phyloP scores from a whole-genome alignment of 106 monocot species.

The Allium fistulosum region DNA sequence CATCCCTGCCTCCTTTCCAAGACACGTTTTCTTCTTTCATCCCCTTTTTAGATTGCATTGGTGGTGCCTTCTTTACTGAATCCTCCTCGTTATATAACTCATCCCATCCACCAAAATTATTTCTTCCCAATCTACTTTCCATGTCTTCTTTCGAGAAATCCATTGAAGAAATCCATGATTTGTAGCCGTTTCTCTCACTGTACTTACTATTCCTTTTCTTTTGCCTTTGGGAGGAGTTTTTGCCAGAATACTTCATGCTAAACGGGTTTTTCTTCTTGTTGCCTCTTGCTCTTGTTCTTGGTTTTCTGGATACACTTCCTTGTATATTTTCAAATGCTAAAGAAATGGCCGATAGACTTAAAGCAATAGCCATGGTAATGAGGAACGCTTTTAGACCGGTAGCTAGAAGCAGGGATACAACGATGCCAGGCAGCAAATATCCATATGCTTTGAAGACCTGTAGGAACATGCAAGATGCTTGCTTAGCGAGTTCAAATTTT shows the following conservation, averaged over 20 bases:
- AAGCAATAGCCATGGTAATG: slow-evolving; percentile 77
- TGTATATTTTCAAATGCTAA: slow-evolving; percentile 53
- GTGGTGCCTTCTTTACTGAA: neutral
- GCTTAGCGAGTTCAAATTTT: no score
- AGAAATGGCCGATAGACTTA: slow-evolving; percentile 73
- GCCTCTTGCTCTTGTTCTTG: neutral
- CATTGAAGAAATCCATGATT: slow-evolving; percentile 28
- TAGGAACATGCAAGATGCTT: neutral
- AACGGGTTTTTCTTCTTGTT: slow-evolving; percentile 4
- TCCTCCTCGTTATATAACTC: slow-evolving; percentile 39
- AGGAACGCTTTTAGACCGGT: slow-evolving; percentile 86
- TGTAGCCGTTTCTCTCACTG: slow-evolving; percentile 17
- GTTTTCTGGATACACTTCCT: slow-evolving; percentile 31
- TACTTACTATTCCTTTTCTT: slow-evolving; percentile 4
- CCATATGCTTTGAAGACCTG: slow-evolving; percentile 86
- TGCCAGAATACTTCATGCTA: slow-evolving; percentile 25
- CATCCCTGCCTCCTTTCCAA: slow-evolving; percentile 39
- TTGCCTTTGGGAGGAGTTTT: slow-evolving; percentile 7
- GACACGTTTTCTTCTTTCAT: slow-evolving; percentile 38
- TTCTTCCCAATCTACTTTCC: neutral
- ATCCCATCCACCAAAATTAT: slow-evolving; percentile 80
- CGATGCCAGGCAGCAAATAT: slow-evolving; percentile 66
- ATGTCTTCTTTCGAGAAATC: neutral
- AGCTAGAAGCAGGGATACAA: slow-evolving; percentile 73
- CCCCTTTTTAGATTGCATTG: neutral